Evolutionary conservation across 805 yeast species (phyloP), one percentile per base, ranked within the genome.

Genomic region (Candida yuanshanica): DNA sequence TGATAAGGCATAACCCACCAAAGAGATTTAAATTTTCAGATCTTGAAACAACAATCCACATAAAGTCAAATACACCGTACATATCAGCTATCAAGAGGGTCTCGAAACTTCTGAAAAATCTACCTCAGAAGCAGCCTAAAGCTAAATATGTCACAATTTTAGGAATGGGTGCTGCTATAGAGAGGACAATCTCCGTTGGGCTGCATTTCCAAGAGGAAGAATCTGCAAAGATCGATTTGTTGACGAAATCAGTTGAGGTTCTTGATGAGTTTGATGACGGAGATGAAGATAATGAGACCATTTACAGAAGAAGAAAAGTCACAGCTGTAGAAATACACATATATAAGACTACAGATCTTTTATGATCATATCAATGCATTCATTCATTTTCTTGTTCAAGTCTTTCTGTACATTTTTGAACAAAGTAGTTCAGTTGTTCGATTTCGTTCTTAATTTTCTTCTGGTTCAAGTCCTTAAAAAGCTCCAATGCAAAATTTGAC

Each of bases 131-230:
- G 29, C 67, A 66, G 11, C 63, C 65, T n/a, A 62, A 59, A 16
- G 64, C 65, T 1, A 53, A 64, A 21, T 75, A 66, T 53, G 68
- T 87, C 7, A 66, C 72, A 0, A 71, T 89, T 3, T 61, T 75
- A 41, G 96, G 95, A 0, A 79, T 86, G 83, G 96, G 96, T 2
- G 71, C 68, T 42, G 74, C 90, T 9, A 76, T 83, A 9, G 79
- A 73, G 37, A 81, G 75, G 51, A 77, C 81, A 0, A 45, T 83
- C n/a, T 66, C 79, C 12, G 47, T 89, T 1, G 95, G 77, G 0
- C 57, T 77, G 21, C 72, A 78, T 52, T 83, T 80, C 54, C 74
- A 75, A 50, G 64, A 63, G 13, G 71, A 74, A 25, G 63, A 69
- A 32, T 69, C 72, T 8, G 65, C 72, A 53, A 65, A 56, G 43